phyloP scores from a whole-genome alignment of 495 filamentous ascomycete species.

The Hypoxylon fuscum region DNA sequence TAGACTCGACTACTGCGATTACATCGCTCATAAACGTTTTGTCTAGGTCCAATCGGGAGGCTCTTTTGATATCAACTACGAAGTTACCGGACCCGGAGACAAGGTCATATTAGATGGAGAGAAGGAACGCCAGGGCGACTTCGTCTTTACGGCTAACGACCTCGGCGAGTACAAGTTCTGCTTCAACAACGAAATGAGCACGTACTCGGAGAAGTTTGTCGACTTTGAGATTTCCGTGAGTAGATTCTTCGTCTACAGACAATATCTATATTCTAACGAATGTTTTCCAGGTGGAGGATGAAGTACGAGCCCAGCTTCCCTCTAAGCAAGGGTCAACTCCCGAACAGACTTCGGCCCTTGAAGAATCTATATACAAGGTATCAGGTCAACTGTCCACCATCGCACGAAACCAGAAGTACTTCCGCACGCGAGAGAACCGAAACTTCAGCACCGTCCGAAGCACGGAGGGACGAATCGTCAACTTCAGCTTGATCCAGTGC shows the following conservation, averaged over 20 bases:
- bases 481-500: slow-evolving; percentile 94
- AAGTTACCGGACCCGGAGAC: slow-evolving; percentile 81
- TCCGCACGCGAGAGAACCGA: slow-evolving; percentile 97
- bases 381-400: slow-evolving; percentile 96
- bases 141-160: slow-evolving; percentile 95
- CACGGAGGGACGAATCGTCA: slow-evolving; percentile 94
- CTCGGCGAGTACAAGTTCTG: slow-evolving; percentile 96
- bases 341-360: slow-evolving; percentile 89
- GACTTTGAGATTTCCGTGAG: slow-evolving; percentile 97
- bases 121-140: slow-evolving; percentile 97
- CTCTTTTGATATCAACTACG: slow-evolving; percentile 95
- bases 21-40: slow-evolving; percentile 4
- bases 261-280: slow-evolving; percentile 3
- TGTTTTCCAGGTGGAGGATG: slow-evolving; percentile 84
- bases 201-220: slow-evolving; percentile 96
- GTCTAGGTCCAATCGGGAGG: slow-evolving; percentile 91
- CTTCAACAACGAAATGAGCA: slow-evolving; percentile 99
- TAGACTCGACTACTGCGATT: slow-evolving; percentile 6
- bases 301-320: slow-evolving; percentile 81
- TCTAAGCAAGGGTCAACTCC: slow-evolving; percentile 89
- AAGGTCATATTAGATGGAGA: slow-evolving; percentile 85
- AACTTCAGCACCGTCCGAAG: slow-evolving; percentile 98
- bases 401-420: slow-evolving; percentile 97
- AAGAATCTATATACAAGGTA: slow-evolving; percentile 96
- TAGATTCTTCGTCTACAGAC: slow-evolving; percentile 15